Evolutionary conservation across 805 yeast genomes (phyloP), one percentile per base, ranked within the genome.

Genomic region (Saturnispora bothae): DNA sequence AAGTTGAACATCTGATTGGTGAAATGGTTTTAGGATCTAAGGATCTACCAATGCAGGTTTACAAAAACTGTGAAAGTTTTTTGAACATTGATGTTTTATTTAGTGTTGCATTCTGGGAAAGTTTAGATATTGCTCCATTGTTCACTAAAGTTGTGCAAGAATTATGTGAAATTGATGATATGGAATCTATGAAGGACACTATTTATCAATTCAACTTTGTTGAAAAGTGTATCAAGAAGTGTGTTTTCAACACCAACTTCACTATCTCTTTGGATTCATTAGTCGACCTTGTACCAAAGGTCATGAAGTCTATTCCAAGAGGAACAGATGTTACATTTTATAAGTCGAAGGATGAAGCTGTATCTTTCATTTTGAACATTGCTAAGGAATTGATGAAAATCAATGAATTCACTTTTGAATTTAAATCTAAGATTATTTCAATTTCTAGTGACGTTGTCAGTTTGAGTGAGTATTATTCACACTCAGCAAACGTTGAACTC

Each of bases 301-400:
- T 52, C 0, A 52, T 57, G 32, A 18, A 29, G 14, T 44, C 47
- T 4, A 43, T 40, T 10, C 49, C 55, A 10, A 46, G 31, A 17
- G 49, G 48, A 8, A 38, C 41, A n/a, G 50, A 48, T 14, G 58
- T 49, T 15, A 47, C 57, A 33, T 68, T 67, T 42, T 69, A 71
- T 44, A 71, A 67, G 45, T 48, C 62, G 4, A 64, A 58, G 39
- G 72, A 69, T 36, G 56, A 51, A n/a, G 53, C 63, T 4, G 48
- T 43, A 33, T 68, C 69, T 3, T 54, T 54, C 28, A 49, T 53
- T 28, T 28, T 48, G 18, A 29, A 33, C 3, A 35, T 38, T n/a
- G 27, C 42, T 14, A 33, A 16, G 12, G 31, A 46, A 12, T n/a
- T 54, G 6, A 16, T 52, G 16, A 49, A 44, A 10, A 31, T 48